Base-by-base conservation (phyloP, 2,329 filamentous ascomycete genomes). In the Cryphonectria parasitica region DNA sequence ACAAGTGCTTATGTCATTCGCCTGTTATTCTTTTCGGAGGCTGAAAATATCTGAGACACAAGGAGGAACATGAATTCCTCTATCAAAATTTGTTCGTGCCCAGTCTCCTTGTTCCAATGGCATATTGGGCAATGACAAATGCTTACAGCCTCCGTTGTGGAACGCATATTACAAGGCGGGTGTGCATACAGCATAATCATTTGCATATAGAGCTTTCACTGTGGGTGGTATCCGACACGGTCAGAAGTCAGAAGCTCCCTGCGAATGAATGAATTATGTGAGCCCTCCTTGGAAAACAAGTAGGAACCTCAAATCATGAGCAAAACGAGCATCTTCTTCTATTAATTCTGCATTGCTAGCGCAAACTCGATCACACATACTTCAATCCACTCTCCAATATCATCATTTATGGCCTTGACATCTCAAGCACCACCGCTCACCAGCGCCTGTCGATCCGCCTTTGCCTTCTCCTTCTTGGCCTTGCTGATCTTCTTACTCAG, bases 401-500 rank as follows among this genome's bases (percentile, higher is more conserved):
- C 31, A 61, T 17, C 8, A 31, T 3, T 2, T 17, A 49, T 11
- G 43, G 13, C 15, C 41, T 15, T n/a, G 13, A 1, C 34, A 10
- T 25, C 15, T 66, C 39, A 65, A n/a, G 39, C 62, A 63, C 63
- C 31, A 6, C 43, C 60, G 22, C 58, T 73, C 13, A 39, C 60
- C 28, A 13, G 11, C 49, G 31, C 58, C 43, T 43, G 36, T n/a
- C 66, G 41, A 4, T 70, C 67, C 8, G 60, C 31, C 64, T 64
- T 73, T 36, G 67, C 67, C 68, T 64, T 71, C 61, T 73, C 74
- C 39, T 54, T 67, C 68, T 72, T 75, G 4, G 74, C 74, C 56
- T 63, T 66, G 19, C 52, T 70, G 4, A 74, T 75, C 70, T 73
- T 75, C 67, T 72, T 56, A 31, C 71, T 73, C 54, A 75, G 19